Conservation (phyloP, 768 basidiomycete species). For the Mycena venus region DNA sequence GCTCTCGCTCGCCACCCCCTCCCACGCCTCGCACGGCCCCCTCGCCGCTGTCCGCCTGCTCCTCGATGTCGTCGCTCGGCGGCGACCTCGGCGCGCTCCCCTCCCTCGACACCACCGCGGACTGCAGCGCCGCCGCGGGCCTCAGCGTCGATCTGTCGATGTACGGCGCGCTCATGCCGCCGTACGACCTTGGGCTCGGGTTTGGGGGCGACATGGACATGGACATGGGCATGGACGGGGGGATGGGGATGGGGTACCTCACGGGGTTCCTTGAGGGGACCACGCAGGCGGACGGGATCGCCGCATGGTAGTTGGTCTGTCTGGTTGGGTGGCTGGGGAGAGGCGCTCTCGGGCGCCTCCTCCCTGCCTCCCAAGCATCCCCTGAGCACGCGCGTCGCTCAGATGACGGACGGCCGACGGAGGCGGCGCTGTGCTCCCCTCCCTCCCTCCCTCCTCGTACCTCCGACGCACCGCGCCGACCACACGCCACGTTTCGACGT, state of each 20-base stretch:
- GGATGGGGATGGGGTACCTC: background rate
- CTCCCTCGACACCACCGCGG: background rate
- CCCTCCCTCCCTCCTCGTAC: background rate
- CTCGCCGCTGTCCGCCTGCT: background rate
- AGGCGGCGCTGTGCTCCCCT: background rate
- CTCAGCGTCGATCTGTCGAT: background rate
- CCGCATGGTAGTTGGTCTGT: background rate
- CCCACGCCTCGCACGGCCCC: background rate
- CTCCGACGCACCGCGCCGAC: background rate
- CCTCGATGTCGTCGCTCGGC: conserved; percentile 5
- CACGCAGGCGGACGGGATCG: background rate
- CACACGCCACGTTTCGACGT: too few relatives aligned
- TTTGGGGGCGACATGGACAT: background rate
- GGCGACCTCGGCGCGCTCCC: background rate
- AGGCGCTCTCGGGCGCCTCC: too few relatives aligned
- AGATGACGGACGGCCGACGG: too few relatives aligned
- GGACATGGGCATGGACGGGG: background rate
- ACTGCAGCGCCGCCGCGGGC: background rate
- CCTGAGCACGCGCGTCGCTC: too few relatives aligned
- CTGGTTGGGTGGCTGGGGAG: too few relatives aligned
- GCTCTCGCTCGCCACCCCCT: background rate
- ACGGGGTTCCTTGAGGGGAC: background rate
- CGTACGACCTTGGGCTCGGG: conserved; percentile 3
- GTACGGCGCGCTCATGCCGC: background rate
- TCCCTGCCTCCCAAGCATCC: background rate